These are phyloP conservation scores for Lactarius deliciosus DNA, from an alignment of 768 basidiomycete genomes.

Conservation along the genomic window DNA sequence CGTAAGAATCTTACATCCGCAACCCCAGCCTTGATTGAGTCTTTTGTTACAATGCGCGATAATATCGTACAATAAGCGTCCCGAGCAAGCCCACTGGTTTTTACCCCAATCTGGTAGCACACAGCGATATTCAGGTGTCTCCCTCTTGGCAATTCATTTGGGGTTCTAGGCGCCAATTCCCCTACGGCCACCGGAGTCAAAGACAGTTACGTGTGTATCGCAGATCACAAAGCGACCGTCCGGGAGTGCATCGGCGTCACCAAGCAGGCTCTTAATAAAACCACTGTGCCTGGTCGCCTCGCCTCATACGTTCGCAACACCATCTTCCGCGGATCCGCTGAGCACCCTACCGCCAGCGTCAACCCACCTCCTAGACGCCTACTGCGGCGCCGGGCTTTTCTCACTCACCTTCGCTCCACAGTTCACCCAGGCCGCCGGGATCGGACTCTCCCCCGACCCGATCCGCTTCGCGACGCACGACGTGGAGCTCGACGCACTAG, in stretches of 20 bases:
- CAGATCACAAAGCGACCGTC: background rate
- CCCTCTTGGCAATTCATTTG: no score
- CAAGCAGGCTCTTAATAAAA: conserved; percentile 41
- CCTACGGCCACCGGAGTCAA: background rate
- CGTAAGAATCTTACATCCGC: no score
- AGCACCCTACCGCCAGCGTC: background rate
- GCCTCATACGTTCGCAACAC: conserved; percentile 38
- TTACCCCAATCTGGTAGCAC: no score
- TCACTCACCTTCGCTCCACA: conserved; percentile 69
- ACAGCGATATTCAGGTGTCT: no score
- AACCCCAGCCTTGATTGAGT: no score
- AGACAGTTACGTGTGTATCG: background rate
- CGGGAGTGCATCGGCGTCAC: background rate
- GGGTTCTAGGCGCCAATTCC: no score
- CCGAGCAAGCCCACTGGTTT: no score
- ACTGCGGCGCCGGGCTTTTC: conserved; percentile 7
- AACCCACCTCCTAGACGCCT: conserved; percentile 71
- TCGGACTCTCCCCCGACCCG: background rate
- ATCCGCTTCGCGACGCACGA: conserved; percentile 33
- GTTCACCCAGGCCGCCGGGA: background rate
- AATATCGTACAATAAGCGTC: no score
- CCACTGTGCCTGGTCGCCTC: background rate
- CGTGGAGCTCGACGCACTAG: conserved; percentile 36
- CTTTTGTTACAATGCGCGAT: no score
- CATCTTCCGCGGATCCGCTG: background rate